Evolutionary conservation across 2,329 filamentous ascomycete species (phyloP), one percentile per base, ranked within the genome.

Genomic region (Myriosclerotinia scirpicola): DNA sequence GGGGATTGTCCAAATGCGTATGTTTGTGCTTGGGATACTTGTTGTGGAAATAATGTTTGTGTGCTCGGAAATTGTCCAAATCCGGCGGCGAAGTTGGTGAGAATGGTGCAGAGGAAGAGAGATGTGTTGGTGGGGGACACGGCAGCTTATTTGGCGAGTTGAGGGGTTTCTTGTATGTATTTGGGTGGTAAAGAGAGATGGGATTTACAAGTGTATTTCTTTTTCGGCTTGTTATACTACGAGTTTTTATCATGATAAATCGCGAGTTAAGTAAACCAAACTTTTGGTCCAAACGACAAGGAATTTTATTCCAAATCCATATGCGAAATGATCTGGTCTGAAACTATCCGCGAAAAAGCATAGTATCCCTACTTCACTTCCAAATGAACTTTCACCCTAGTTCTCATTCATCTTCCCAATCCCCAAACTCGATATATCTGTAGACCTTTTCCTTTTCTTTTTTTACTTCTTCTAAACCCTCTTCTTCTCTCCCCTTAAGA

Each of bases 21-120:
- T 53, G 59, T 66, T 7, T 66, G 65, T 36, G 65, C 59, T 9
- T 62, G 58, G 65, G 52, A 62, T 34, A 66, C 58, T 7, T 66
- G 65, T 17, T 66, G 65, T 50, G 65, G 58, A 4, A 44, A 54
- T 17, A 60, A 60, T 40, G 65, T 66, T 3, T 66, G 65, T 40
- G 59, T 66, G 42, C 20, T 63, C n/a, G 59, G 58, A 36, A 54
- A 66, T 40, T 66, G 65, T 66, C 38, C 26, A 34, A 66, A 62
- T 44, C 56, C 56, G 14, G 64, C 54, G 1, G 44, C 42, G 34
- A 63, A 54, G 20, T 34, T 60, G 36, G 8, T n/a, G 26, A 52
- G 44, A 5, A 34, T 50, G 20, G 44, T 42, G 20, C 46, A 50
- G 54, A 52, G 36, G 54, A 52, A 53, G 63, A 52, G 54, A 8